Conservation (phyloP, 495 filamentous ascomycete genomes). For the Penicillium alfredii region DNA sequence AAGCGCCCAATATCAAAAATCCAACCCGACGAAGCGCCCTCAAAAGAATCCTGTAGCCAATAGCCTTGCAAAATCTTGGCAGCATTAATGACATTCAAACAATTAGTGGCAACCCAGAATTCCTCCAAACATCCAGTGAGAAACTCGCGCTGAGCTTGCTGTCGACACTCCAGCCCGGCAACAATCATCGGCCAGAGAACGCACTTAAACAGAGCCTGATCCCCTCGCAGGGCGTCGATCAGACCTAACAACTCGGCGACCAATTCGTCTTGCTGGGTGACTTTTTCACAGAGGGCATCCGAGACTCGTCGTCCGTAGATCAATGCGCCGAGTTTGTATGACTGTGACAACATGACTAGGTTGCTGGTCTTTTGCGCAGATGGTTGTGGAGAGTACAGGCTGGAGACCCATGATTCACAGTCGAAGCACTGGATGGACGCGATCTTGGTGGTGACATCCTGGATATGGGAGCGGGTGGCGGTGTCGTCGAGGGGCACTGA, state of each 20-base stretch:
- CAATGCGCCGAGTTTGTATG: slow-evolving; percentile 28
- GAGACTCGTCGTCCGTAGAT: slow-evolving; percentile 32
- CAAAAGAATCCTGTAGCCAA: slow-evolving; percentile 17
- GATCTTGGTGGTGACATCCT: slow-evolving; percentile 15
- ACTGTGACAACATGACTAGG: slow-evolving; percentile 19
- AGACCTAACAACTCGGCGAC: slow-evolving; percentile 37
- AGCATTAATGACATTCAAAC: slow-evolving; percentile 36
- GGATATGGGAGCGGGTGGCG: slow-evolving; percentile 3
- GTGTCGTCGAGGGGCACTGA: background rate
- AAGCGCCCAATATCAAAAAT: slow-evolving; percentile 33
- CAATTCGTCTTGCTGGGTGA: slow-evolving; percentile 25
- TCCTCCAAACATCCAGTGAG: slow-evolving; percentile 23
- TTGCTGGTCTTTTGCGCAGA: slow-evolving; percentile 17
- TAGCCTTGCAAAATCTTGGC: slow-evolving; percentile 23
- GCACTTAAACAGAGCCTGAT: slow-evolving; percentile 47
- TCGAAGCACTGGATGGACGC: slow-evolving; percentile 27
- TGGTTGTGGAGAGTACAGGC: slow-evolving; percentile 24
- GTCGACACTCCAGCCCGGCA: slow-evolving; percentile 43
- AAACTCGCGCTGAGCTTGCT: slow-evolving; percentile 22
- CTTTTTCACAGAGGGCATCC: slow-evolving; percentile 16
- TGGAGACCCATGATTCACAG: slow-evolving; percentile 27
- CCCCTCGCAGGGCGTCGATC: slow-evolving; percentile 39
- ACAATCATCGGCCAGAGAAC: slow-evolving; percentile 55
- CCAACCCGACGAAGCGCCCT: slow-evolving; percentile 20
- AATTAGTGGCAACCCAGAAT: slow-evolving; percentile 34